Percentiles rank a stretch among this genome's conserved stretches.
Evolutionary conservation across 2,329 filamentous ascomycete species (phyloP).

Genomic region (Cadophora gregata): DNA sequence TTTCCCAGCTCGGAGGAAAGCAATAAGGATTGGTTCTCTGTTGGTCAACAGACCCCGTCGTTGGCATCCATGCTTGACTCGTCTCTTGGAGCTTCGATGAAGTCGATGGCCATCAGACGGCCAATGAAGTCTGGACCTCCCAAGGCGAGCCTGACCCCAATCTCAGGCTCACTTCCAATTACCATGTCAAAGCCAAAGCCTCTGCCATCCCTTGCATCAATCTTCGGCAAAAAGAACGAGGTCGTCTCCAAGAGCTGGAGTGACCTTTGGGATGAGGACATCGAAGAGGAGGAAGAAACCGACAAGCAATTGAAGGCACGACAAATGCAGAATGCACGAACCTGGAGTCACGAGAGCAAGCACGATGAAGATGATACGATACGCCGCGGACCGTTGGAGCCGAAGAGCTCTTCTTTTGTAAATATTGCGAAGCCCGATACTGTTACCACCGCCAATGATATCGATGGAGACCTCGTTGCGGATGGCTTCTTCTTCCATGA

Average conservation of each 20-base stretch:
- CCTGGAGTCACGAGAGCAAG: conserved; percentile 71
- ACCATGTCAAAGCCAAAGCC: conserved; percentile 77
- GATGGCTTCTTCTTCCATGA: conserved; percentile 80
- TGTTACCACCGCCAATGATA: conserved; percentile 50
- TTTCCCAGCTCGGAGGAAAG: conserved; percentile 78
- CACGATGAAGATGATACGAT: conserved; percentile 53
- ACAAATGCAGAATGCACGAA: conserved; percentile 70
- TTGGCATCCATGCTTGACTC: conserved; percentile 86
- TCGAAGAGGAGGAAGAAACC: conserved; percentile 74
- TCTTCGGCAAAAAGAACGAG: conserved; percentile 80
- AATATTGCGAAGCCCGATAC: conserved; percentile 52
- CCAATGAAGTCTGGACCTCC: conserved; percentile 52
- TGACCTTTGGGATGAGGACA: conserved; percentile 95
- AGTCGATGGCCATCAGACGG: conserved; percentile 66
- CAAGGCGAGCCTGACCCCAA: conserved; percentile 60
- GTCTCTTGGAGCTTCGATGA: conserved; percentile 79
- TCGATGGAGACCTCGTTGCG: conserved; percentile 69
- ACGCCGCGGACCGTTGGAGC: conserved; percentile 58
- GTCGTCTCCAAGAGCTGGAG: conserved; percentile 98
- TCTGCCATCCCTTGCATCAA: conserved; percentile 65
- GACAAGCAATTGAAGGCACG: conserved; percentile 64
- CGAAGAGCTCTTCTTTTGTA: conserved; percentile 57
- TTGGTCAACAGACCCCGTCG: conserved; percentile 77
- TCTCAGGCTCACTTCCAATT: conserved; percentile 77
- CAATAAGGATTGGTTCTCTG: conserved; percentile 78